Evolutionary conservation across 345 rosid species (phyloP), one percentile per base, ranked within the genome.

Genomic region (Bruguiera parviflora): DNA sequence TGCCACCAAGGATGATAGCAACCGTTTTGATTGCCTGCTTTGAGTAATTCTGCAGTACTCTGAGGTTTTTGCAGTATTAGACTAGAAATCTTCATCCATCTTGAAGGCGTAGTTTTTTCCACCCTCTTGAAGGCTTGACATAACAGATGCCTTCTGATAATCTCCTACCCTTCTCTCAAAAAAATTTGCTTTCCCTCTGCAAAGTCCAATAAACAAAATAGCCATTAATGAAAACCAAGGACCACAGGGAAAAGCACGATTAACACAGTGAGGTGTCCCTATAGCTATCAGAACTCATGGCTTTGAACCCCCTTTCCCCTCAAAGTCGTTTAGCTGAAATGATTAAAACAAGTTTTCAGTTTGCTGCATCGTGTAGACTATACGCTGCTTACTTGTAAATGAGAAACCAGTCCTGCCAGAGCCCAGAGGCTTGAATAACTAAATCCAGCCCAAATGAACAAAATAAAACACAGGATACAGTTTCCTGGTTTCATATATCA

Each of bases 91-190:
- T 64, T 89, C 92, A 8, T 91, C 97, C 61, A 80, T 77, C 70
- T 83, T 89, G 83, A 94, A 94, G 63, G 76, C 84, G 15, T 58
- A 87, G 81, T 80, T 87, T 70, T 85, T 83, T 18, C 84, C 90
- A n/a, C 83, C 87, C 16, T 84, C 82, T 70, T 84, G 72, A 67
- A 94, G 88, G 71, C 86, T 80, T 7, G 92, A 87, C 96, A 94
- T 94, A 10, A 94, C 88, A 43, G 93, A 94, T 33, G 97, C 96
- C 81, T 86, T 94, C 71, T 94, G 95, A 78, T 94, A 89, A 58
- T 91, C 96, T 56, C 93, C 95, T 3, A 94, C 97, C 79, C 98
- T 82, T 81, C 86, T 88, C 86, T 89, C 92, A 21, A 91, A 94
- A 72, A 94, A 91, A 73, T 86, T 91, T 2, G 96, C 77, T 65